Evolutionary conservation across 208 protist species (phyloP).

Genomic region (Angomonas ambiguus): DNA sequence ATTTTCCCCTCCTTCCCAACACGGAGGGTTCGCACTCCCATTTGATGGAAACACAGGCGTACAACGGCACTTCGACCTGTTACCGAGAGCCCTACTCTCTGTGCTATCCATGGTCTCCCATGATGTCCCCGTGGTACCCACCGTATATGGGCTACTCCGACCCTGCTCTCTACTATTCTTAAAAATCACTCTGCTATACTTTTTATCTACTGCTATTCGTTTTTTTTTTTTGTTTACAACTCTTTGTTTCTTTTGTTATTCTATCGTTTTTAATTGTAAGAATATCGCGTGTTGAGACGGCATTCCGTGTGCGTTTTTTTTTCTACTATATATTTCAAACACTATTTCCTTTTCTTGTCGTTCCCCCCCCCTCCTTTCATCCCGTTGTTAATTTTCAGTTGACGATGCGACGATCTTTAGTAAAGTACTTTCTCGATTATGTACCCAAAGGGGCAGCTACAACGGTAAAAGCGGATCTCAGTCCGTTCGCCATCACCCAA

Average conservation of each 20-base stretch:
- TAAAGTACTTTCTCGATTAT: conserved; percentile 46
- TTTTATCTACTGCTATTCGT: conserved; percentile 6
- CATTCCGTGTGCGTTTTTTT: not conserved
- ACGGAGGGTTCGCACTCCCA: no score
- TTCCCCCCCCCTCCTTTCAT: not conserved
- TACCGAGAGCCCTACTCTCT: no score
- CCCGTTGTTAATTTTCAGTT: not conserved
- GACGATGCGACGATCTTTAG: conserved; percentile 39
- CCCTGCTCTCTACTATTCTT: no score
- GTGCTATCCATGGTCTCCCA: no score
- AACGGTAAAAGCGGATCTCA: conserved; percentile 6
- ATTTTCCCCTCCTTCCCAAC: no score
- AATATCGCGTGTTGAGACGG: no score
- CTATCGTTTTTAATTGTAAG: no score
- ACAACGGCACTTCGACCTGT: no score
- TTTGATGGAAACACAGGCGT: no score
- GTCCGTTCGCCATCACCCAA: conserved; percentile 34
- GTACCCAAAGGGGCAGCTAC: conserved; percentile 46
- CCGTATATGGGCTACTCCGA: not conserved
- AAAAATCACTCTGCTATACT: not conserved
- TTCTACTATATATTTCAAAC: not conserved
- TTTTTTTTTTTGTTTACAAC: conserved; percentile 16
- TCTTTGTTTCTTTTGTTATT: conserved; percentile 1
- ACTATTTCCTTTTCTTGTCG: not conserved
- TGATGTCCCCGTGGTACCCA: not conserved